Conservation (phyloP, 140 eudicot genomes). For the Erigeron philadelphicus region DNA sequence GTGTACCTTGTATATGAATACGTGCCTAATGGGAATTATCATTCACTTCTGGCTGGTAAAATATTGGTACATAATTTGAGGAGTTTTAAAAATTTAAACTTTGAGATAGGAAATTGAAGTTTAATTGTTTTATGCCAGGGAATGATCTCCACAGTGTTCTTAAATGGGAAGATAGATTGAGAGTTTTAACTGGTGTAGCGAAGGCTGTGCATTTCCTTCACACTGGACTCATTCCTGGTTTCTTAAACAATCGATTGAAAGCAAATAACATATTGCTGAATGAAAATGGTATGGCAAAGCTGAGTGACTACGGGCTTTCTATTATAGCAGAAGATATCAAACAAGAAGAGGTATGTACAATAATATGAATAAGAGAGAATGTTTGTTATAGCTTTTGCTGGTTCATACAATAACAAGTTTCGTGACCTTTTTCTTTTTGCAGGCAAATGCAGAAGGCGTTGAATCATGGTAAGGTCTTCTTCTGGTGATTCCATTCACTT, state of each 20-base stretch:
- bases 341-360: conserved; percentile 37
- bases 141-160: conserved; percentile 35
- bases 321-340: conserved; percentile 50
- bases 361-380: neutral
- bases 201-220: conserved; percentile 73
- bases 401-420: neutral
- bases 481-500: neutral
- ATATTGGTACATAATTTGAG: conserved; percentile 2
- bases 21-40: conserved; percentile 50
- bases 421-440: conserved; percentile 16
- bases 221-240: conserved; percentile 69
- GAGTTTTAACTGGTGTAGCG: conserved; percentile 55
- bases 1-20: conserved; percentile 65
- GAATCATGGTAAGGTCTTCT: conserved; percentile 44
- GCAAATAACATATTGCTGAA: conserved; percentile 51
- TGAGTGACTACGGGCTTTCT: conserved; percentile 66
- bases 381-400: neutral
- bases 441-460: conserved; percentile 41
- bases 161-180: conserved; percentile 55
- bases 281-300: conserved; percentile 53
- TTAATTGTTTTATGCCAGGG: conserved; percentile 30
- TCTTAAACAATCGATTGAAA: conserved; percentile 54
- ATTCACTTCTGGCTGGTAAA: conserved; percentile 44
- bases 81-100: neutral
- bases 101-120: neutral